phyloP scores from a whole-genome alignment of 805 yeast genomes.

The Ogataea angusta region DNA sequence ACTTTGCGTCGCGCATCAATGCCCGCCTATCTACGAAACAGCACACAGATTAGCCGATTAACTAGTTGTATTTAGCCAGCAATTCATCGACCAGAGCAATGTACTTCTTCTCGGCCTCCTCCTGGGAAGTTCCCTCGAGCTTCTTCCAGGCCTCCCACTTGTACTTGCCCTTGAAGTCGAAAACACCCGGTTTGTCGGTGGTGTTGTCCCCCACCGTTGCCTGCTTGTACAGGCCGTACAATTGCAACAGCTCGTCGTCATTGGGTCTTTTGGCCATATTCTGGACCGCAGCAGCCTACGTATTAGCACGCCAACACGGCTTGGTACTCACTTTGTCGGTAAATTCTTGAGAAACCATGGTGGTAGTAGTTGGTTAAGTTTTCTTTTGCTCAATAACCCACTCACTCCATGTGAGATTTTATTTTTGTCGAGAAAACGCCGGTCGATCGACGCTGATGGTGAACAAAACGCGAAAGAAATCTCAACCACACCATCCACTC shows the following conservation, averaged over 20 bases:
- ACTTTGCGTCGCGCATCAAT: slow-evolving; percentile 31
- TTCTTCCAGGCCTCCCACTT: slow-evolving; percentile 98
- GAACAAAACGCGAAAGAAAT: slow-evolving; percentile 6
- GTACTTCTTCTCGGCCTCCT: slow-evolving; percentile 84
- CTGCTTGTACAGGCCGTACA: slow-evolving; percentile 94
- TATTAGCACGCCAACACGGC: neutral
- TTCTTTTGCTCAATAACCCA: slow-evolving; percentile 3
- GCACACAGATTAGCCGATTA: neutral
- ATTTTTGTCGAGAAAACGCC: neutral
- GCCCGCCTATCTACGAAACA: slow-evolving; percentile 1
- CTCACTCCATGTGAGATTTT: too few species aligned
- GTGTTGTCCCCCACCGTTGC: slow-evolving; percentile 94
- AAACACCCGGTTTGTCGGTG: slow-evolving; percentile 84
- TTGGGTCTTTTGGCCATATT: slow-evolving; percentile 70
- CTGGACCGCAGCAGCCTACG: slow-evolving; percentile 79
- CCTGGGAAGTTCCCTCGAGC: slow-evolving; percentile 79
- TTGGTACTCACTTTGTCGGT: slow-evolving; percentile 33
- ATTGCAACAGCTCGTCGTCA: slow-evolving; percentile 80
- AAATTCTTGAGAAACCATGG: slow-evolving; percentile 37
- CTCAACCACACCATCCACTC: neutral
- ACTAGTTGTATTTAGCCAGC: slow-evolving; percentile 46
- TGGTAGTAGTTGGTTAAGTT: slow-evolving; percentile 1
- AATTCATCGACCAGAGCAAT: slow-evolving; percentile 66
- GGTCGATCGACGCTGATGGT: slow-evolving; percentile 9
- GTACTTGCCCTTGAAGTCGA: slow-evolving; percentile 92